Percentiles rank a stretch among this genome's conserved stretches.
Evolutionary conservation across 306 rosid genomes (phyloP).

Genomic region (Nissolia schottii): DNA sequence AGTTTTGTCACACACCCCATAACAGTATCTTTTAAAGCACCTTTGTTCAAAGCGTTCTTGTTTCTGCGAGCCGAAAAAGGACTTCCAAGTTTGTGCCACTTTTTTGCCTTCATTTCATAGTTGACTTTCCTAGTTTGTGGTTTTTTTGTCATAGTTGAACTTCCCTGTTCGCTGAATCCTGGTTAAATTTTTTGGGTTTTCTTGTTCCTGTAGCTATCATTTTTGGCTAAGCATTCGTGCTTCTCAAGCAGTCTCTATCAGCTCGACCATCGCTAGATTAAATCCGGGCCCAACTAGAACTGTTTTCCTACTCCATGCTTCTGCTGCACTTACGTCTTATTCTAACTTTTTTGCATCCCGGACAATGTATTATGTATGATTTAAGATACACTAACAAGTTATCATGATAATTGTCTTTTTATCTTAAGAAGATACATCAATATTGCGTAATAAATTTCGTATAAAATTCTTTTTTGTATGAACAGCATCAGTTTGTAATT

Average conservation of each 20-base stretch:
- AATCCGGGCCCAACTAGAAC: conserved; percentile 6
- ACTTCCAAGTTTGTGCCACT: conserved; percentile 19
- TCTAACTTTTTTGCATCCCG: background rate
- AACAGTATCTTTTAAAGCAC: conserved; percentile 19
- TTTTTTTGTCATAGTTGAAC: background rate
- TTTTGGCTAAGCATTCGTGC: conserved; percentile 20
- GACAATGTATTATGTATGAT: background rate
- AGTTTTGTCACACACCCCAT: conserved; percentile 9
- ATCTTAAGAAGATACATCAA: conserved; percentile 9
- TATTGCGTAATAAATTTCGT: background rate
- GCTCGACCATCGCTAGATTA: background rate
- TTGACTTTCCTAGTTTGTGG: background rate
- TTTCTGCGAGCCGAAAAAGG: conserved; percentile 15
- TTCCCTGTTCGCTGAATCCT: background rate
- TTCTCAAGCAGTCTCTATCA: conserved; percentile 13
- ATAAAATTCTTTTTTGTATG: background rate
- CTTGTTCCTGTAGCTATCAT: conserved; percentile 3
- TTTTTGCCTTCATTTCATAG: conserved; percentile 17
- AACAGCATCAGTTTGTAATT: conserved; percentile 6
- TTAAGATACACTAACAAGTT: background rate
- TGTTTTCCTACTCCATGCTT: conserved; percentile 27
- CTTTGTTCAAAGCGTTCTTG: conserved; percentile 23
- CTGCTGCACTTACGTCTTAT: background rate
- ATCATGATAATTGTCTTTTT: background rate
- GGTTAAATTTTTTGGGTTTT: conserved; percentile 7